Percentiles rank a stretch among this genome's conserved stretches.
phyloP scores from a whole-genome alignment of 1,284 basidiomycete species.

The Sparassis latifolia region DNA sequence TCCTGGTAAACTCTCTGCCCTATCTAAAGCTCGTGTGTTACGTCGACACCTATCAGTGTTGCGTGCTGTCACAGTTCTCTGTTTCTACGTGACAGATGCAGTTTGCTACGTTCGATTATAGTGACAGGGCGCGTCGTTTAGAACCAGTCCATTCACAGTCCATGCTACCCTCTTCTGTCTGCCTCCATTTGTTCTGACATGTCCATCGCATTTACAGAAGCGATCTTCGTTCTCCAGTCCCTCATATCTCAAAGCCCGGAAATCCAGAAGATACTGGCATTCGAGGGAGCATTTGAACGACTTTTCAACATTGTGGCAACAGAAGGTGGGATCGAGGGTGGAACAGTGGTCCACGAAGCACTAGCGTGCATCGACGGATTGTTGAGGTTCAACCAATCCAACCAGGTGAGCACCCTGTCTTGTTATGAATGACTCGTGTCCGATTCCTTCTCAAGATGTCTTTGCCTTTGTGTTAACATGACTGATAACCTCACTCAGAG shows the following conservation, averaged over 20 bases:
- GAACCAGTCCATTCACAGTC: too few species aligned
- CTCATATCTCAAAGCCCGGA: constrained; percentile 86
- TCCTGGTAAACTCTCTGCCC: too few species aligned
- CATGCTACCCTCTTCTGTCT: too few species aligned
- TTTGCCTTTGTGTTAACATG: not conserved
- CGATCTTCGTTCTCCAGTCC: constrained; percentile 76
- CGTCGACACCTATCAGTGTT: too few species aligned
- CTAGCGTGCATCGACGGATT: constrained; percentile 81
- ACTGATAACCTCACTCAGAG: constrained; percentile 47
- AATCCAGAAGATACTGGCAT: constrained; percentile 95
- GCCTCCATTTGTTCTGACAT: too few species aligned
- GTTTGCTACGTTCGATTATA: too few species aligned
- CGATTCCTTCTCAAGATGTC: not conserved
- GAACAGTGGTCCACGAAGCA: constrained; percentile 83
- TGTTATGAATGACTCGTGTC: too few species aligned
- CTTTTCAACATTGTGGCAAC: constrained; percentile 84
- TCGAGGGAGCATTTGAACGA: constrained; percentile 96
- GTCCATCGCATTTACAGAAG: constrained; percentile 42
- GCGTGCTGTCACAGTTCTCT: too few species aligned
- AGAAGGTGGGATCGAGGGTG: constrained; percentile 92
- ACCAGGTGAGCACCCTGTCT: constrained; percentile 59
- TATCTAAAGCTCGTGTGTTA: too few species aligned
- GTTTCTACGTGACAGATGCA: too few species aligned
- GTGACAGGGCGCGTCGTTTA: too few species aligned
- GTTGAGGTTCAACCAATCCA: constrained; percentile 89